Evolutionary conservation across 805 yeast species (phyloP), one percentile per base, ranked within the genome.

Genomic region (Myxozyma neotropica): DNA sequence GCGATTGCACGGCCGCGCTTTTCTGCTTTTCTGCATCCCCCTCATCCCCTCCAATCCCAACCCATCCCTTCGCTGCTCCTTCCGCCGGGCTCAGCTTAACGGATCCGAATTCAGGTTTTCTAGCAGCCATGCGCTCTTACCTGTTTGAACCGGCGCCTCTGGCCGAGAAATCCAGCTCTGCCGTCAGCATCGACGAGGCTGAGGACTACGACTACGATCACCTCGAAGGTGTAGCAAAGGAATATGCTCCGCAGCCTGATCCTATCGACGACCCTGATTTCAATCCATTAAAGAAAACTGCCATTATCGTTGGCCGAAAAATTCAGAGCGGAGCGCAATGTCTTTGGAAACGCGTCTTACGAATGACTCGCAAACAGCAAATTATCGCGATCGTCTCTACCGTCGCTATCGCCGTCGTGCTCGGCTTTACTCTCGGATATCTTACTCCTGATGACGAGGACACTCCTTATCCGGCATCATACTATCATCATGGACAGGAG

Each of bases 171-270:
- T 27, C 42, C 38, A 40, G 55, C 50, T 50, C 61, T 33, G 40
- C 49, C 19, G 52, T 38, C n/a, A 52, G 55, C 53, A 57, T 55
- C 51, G 59, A 58, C 43, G 59, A 58, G 45, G 61, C 65, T 3
- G 65, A 61, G 19, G 65, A 61, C 53, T 61, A 61, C 45, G 65
- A 58, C 50, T 61, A 44, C 45, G 53, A 58, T 4, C 59, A 58
- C 31, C 59, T 61, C 19, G 65, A 61, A n/a, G 65, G 65, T 42
- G 65, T 61, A 55, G 65, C 65, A n/a, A 61, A 61, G 27, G 65
- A 58, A 23, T 54, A 58, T 19, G 61, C 51, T 42, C 59, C 64
- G 4, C 45, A 53, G 33, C 58, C 56, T 6, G 52, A 42, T 39
- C 53, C 53, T 19, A 31, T 45, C n/a, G 50, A 50, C 26, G 55